Conservation (phyloP, 163 green algal genomes). For the Scenedesmus sp. region DNA sequence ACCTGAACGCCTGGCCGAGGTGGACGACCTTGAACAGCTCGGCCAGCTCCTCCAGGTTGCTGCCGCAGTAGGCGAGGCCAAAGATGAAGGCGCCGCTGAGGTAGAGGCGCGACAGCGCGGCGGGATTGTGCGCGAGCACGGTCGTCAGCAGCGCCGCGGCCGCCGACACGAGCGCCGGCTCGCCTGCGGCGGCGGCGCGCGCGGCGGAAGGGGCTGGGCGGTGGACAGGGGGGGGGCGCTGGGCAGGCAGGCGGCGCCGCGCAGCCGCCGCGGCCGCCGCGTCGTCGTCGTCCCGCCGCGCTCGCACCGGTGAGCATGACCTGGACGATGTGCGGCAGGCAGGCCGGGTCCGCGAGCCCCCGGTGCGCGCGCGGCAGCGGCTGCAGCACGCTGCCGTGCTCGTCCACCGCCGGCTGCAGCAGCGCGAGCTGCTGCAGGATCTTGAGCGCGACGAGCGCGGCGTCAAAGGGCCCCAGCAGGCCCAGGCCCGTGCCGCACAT, state of each 20-base stretch:
- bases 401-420: constrained; percentile 59
- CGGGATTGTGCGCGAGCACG: constrained; percentile 65
- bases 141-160: constrained; percentile 71
- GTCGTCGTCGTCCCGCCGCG: no score
- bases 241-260: no score
- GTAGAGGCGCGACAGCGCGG: constrained; percentile 80
- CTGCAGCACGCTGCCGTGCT: constrained; percentile 59
- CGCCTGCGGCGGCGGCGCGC: constrained; percentile 63
- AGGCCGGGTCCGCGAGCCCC: constrained; percentile 64
- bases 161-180: constrained; percentile 78
- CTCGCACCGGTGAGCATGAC: constrained; percentile 50
- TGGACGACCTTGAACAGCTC: constrained; percentile 77
- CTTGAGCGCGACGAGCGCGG: constrained; percentile 68
- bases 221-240: background rate
- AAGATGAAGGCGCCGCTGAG: constrained; percentile 90
- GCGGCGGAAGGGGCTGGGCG: constrained; percentile 67
- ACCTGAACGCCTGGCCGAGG: constrained; percentile 63
- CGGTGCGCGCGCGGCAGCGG: constrained; percentile 81
- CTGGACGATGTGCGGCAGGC: constrained; percentile 86
- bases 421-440: constrained; percentile 67
- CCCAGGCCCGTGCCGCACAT: constrained; percentile 45
- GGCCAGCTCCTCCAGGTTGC: constrained; percentile 80
- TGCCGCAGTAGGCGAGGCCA: constrained; percentile 80
- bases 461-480: constrained; percentile 55
- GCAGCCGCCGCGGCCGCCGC: no score